phyloP scores from a whole-genome alignment of 2,329 filamentous ascomycete species.

The Neophaeococcomyces mojaviensis region DNA sequence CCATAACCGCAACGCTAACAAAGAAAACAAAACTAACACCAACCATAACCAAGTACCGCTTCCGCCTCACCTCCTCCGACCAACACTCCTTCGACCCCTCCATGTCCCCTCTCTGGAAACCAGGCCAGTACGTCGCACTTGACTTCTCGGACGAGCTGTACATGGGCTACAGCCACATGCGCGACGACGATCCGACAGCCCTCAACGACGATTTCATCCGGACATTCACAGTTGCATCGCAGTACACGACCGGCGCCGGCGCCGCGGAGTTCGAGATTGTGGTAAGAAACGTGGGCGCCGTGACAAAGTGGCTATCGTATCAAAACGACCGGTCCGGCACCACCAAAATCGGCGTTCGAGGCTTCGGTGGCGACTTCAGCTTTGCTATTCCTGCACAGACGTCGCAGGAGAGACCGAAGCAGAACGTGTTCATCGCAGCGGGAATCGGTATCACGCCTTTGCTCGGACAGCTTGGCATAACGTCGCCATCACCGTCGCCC shows the following conservation, averaged over 20 bases:
- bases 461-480: constrained; percentile 56
- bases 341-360: constrained; percentile 60
- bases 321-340: constrained; percentile 44
- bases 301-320: constrained; percentile 58
- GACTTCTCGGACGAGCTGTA: constrained; percentile 64
- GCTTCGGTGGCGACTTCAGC: constrained; percentile 62
- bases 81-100: constrained; percentile 24
- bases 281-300: constrained; percentile 59
- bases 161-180: constrained; percentile 73
- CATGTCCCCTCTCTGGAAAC: constrained; percentile 41
- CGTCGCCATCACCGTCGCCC: constrained; percentile 28
- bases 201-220: constrained; percentile 79
- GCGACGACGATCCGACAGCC: constrained; percentile 67
- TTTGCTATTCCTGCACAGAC: constrained; percentile 25
- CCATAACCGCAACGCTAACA: constrained; percentile 48
- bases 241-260: constrained; percentile 11
- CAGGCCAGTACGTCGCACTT: constrained; percentile 72
- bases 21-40: constrained; percentile 56
- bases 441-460: constrained; percentile 80
- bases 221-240: constrained; percentile 72
- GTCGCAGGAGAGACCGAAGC: constrained; percentile 20
- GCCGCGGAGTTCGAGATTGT: constrained; percentile 62
- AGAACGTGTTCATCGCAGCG: constrained; percentile 60
- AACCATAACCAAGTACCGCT: constrained; percentile 59
- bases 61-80: constrained; percentile 36